phyloP scores from a whole-genome alignment of 345 rosid species.

The Rhodamnia rubescens region DNA sequence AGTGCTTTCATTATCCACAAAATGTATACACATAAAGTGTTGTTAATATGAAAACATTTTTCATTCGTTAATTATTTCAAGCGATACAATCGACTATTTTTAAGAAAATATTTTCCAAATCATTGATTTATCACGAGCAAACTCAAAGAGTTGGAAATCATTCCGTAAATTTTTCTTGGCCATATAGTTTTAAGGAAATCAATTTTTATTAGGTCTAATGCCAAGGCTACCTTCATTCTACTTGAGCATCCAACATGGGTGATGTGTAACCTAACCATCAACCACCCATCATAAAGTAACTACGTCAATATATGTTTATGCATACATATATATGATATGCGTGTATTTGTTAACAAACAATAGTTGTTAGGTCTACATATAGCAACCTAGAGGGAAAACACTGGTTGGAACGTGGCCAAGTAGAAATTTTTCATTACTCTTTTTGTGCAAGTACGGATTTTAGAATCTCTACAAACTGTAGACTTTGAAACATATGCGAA shows the following conservation, averaged over 20 bases:
- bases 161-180: background rate
- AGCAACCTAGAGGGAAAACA: background rate
- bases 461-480: background rate
- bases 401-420: background rate
- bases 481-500: background rate
- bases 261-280: no score
- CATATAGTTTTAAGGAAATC: background rate
- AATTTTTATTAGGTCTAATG: background rate
- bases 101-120: background rate
- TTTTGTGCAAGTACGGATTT: background rate
- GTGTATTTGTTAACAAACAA: background rate
- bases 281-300: no score
- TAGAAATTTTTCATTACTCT: background rate
- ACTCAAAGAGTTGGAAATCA: background rate
- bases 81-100: background rate
- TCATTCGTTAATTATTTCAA: background rate
- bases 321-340: no score
- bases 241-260: background rate
- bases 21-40: background rate
- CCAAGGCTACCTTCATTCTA: background rate
- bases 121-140: background rate
- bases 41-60: background rate
- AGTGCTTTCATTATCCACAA: accelerated
- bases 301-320: no score
- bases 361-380: background rate